Base-by-base conservation (phyloP, 176 grass and related monocot species). In the Bolboschoenus planiculmis region DNA sequence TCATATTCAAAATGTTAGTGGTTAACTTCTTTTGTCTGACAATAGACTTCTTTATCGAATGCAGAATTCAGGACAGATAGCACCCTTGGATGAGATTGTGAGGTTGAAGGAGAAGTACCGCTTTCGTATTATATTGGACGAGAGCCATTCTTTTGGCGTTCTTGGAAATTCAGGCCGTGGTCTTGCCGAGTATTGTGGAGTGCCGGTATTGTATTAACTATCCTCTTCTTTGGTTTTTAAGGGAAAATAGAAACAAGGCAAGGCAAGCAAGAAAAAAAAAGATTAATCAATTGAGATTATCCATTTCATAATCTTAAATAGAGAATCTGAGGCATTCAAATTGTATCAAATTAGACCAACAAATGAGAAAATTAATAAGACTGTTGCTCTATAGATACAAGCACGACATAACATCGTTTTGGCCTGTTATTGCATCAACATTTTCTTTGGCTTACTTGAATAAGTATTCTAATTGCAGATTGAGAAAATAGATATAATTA, bases 401-500 rank as follows among this genome's bases (percentile, higher is more conserved):
- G 9, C 67, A 9, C 2, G n/a, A 21, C 4, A 72, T 7, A 44
- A 24, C 67, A 72, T 72, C 20, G 7, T 46, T 72, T 44, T 72
- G 39, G 4, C 67, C 20, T 71, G 7, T 43, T 75, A 48, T 75
- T 15, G 13, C 21, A 71, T 53, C 78, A 15, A 23, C 68, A 13
- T 31, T 75, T 48, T 48, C 13, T 48, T 75, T 47, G 1, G 42
- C 64, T 75, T 47, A 50, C 43, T 65, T 88, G 33, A 89, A 63
- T 79, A 80, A 79, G 30, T 23, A 33, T 78, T 59, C 39, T 73
- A 78, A 78, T 10, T 59, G 36, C 92, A 97, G 92, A 73, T 97
- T 89, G 92, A 97, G 33, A 93, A 97, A 88, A 92, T 97, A 84
- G 95, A 94, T 86, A 97, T 94, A 77, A 97, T 94, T 78, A 97